Base-by-base conservation (phyloP, 2,329 filamentous ascomycete species). In the Trichoderma sp. region DNA sequence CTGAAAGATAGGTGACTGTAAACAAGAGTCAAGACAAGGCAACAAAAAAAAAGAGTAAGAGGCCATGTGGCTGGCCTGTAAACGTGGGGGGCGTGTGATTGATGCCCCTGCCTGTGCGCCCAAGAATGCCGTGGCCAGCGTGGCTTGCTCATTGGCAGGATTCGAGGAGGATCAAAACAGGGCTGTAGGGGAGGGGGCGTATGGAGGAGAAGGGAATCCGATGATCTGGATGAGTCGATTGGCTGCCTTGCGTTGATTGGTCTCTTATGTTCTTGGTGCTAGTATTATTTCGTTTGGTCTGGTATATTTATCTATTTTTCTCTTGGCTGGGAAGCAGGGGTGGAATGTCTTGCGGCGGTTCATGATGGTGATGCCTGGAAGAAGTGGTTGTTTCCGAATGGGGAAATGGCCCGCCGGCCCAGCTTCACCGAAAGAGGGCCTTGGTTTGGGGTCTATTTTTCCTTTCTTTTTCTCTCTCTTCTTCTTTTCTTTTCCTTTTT, bases 191-290 rank as follows among this genome's bases (percentile, higher is more conserved):
- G 56, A 27, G 33, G 24, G 68, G 24, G 67, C 53, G 67, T 62
- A 41, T 60, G 24, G 14, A 35, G 56, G 21, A 21, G n/a, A 31
- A 35, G 53, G 24, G 50, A 50, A 53, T 71, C 67, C 67, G 67
- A 71, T 60, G 67, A 71, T 71, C 67, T 71, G 67, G 33, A 41
- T 60, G 68, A 62, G 33, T 71, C 60, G 56, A 71, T 71, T 71
- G 68, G 68, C 68, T 24, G 68, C 68, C 68, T 63, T 71, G 35
- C 35, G 35, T 6, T 50, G 53, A 71, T 45, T 71, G 68, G 68
- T 31, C 11, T 35, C 14, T 35, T 63, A 35, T 31, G 50, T 56
- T 56, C 50, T 56, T 31, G 24, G 33, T 50, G 7, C 21, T 59
- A 29, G 29, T 29, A 18, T 21, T 21, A 14, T 63, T 63, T 18